A percentile compares a stretch with the other conserved stretches of the same genome.
Conservation (phyloP, 768 basidiomycete species). For the Tubosaeta sp. region DNA sequence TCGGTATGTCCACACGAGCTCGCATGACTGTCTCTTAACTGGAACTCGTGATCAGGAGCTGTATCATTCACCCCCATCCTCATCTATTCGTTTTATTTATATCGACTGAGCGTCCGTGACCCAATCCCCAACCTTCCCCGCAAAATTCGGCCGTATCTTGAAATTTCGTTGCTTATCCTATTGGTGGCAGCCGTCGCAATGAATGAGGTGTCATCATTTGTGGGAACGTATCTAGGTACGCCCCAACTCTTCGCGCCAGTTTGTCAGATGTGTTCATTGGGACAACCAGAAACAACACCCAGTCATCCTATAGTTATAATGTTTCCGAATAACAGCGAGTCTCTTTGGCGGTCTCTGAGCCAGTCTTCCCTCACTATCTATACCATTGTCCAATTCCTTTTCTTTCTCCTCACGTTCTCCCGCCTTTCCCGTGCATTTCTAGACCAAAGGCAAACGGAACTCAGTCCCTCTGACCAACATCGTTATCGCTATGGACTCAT, state of each 20-base stretch:
- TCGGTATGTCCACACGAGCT: constrained; percentile 47
- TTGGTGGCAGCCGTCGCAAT: constrained; percentile 52
- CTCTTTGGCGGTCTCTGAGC: constrained; percentile 55
- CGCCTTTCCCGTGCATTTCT: constrained; percentile 50
- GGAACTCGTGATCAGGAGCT: constrained; percentile 32
- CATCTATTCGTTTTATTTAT: constrained; percentile 59
- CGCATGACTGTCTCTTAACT: neutral
- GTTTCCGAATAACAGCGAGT: constrained; percentile 36
- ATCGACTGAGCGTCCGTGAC: constrained; percentile 48
- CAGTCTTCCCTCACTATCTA: constrained; percentile 58
- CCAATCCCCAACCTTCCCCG: constrained; percentile 51
- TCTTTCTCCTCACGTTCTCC: constrained; percentile 56
- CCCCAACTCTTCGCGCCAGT: neutral
- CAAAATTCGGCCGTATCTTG: constrained; percentile 42
- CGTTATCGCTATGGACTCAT: constrained; percentile 53
- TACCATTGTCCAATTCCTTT: constrained; percentile 51
- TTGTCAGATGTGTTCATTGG: neutral
- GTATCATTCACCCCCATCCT: constrained; percentile 64
- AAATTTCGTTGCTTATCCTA: constrained; percentile 44
- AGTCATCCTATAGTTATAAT: constrained; percentile 32
- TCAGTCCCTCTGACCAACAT: constrained; percentile 40
- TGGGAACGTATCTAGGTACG: constrained; percentile 55
- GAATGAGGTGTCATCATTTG: constrained; percentile 63
- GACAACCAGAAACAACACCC: constrained; percentile 6
- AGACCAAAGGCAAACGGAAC: constrained; percentile 51